Conservation (phyloP, 257 asterid genomes). For the Fraxinus excelsior region DNA sequence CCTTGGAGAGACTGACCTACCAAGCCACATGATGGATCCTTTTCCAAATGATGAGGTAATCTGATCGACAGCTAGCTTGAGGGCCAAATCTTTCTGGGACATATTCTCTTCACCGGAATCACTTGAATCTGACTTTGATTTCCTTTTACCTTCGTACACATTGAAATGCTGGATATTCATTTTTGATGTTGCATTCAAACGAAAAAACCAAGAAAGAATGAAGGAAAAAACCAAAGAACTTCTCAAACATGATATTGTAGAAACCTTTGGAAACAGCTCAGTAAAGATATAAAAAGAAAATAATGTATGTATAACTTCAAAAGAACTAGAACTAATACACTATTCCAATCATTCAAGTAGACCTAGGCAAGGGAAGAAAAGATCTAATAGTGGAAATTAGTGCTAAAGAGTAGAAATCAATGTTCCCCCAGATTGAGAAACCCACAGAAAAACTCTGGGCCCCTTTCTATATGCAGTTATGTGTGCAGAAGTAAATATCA, state of each 20-base stretch:
- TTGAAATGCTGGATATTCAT: constrained; percentile 2
- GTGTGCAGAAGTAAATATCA: background rate
- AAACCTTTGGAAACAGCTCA: background rate
- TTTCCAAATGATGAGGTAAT: constrained; percentile 80
- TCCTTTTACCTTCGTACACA: constrained; percentile 57
- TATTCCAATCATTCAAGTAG: constrained; percentile 17
- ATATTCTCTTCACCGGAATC: constrained; percentile 87
- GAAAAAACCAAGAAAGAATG: constrained; percentile 17
- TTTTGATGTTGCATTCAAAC: background rate
- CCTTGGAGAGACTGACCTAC: constrained; percentile 59
- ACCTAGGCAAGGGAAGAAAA: background rate
- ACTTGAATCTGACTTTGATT: constrained; percentile 62
- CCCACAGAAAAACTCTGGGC: background rate
- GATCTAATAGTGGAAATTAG: background rate
- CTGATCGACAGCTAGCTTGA: constrained; percentile 84
- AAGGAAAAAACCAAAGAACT: background rate
- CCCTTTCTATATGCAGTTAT: background rate
- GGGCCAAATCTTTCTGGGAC: constrained; percentile 93
- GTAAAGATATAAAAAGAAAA: background rate
- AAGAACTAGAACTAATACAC: constrained; percentile 20
- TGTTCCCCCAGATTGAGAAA: background rate
- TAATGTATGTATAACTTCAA: background rate
- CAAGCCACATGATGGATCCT: constrained; percentile 99
- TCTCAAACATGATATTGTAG: background rate
- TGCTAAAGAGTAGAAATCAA: background rate